Evolutionary conservation across 176 grass and related monocot genomes (phyloP).

Genomic region (Aegilops umbellulata): DNA sequence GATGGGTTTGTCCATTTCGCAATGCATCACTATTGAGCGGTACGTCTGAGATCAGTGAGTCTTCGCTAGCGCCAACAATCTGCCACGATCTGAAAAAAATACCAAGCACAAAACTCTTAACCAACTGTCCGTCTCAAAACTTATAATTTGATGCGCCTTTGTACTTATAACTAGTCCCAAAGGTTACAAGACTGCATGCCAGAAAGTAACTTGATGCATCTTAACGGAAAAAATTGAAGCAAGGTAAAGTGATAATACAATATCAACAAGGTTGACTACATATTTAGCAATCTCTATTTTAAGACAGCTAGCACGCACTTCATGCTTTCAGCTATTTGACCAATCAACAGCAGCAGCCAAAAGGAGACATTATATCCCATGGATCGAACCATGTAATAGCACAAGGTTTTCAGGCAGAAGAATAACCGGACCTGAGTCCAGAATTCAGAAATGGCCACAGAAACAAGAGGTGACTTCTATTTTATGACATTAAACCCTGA

Average conservation of each 20-base stretch:
- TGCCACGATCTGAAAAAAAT: background rate
- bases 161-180: background rate
- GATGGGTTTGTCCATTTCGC: background rate
- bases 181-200: background rate
- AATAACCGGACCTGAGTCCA: background rate
- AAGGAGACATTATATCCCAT: background rate
- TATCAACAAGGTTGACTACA: background rate
- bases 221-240: background rate
- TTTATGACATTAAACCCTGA: background rate
- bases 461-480: background rate
- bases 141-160: background rate
- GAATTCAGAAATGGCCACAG: background rate
- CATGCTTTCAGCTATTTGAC: background rate
- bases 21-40: background rate
- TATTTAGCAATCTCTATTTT: background rate
- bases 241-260: background rate
- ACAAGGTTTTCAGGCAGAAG: background rate
- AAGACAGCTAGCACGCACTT: background rate
- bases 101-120: background rate
- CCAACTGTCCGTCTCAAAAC: background rate
- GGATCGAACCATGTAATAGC: background rate
- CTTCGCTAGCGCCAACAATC: background rate
- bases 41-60: background rate
- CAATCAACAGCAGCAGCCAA: background rate
- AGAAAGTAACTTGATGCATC: background rate